Base-by-base conservation (phyloP, 2,329 filamentous ascomycete species). In the Colletotrichum neosansevieriae region DNA sequence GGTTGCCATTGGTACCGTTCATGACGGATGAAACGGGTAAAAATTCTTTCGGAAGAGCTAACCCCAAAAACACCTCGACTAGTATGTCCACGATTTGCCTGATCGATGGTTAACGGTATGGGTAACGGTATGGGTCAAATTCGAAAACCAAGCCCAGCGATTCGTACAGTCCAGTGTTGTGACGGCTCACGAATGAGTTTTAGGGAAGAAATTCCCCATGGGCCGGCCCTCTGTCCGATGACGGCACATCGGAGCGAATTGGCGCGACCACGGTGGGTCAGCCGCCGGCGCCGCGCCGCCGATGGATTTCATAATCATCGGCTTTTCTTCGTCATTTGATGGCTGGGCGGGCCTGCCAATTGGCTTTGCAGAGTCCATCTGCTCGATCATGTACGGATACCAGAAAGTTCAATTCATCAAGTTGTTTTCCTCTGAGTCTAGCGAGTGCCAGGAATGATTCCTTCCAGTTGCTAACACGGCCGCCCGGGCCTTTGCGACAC, bases 1-100 rank as follows among this genome's bases (percentile, higher is more conserved):
- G 36, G 34, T 62, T 61, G n/a, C 58, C 63, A 15, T 71, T 67
- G n/a, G 36, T 45, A 19, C 66, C 67, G 62, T 70, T 69, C 50
- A 66, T 70, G 53, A 63, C n/a, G 19, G 49, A 21, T 47, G 19
- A 24, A 53, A 63, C 44, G 34, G 29, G 44, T 17, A 34, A 63
- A 67, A 63, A 49, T 45, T 67, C 59, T 57, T 17, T 58, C 36
- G 13, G 29, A 40, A 49, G 15, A 29, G 29, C 19, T 49, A 34
- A 58, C 11, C 24, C 40, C 51, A 29, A 47, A 2, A 11, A 38
- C 6, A 49, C 21, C 29, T 24, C 12, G 3, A 49, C n/a, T 7
- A 21, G 32, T 38, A 13, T 40, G 19, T 40, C 38, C 34, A 53
- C 6, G 29, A 53, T 12, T 19, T 38, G 11, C 10, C 36, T 12